Conservation (phyloP, 1,284 basidiomycete species). For the Naganishia liquefaciens region DNA sequence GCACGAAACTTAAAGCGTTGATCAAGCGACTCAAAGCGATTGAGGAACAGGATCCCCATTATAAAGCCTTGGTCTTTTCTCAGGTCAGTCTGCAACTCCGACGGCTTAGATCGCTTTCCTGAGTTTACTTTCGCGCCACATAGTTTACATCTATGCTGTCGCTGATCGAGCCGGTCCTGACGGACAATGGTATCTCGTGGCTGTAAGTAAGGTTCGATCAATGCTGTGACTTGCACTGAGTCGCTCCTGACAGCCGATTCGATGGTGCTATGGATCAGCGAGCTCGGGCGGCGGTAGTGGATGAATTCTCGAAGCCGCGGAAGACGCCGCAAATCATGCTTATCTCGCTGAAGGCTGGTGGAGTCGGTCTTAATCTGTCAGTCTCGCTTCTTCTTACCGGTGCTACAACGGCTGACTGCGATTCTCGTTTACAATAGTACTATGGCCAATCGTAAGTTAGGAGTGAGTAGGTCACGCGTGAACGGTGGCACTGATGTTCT, state of each 20-base stretch:
- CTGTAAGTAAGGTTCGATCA: constrained; percentile 51
- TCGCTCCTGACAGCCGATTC: constrained; percentile 60
- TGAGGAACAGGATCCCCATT: constrained; percentile 63
- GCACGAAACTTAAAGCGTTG: constrained; percentile 63
- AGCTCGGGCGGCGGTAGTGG: constrained; percentile 72
- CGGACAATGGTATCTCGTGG: constrained; percentile 71
- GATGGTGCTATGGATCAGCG: constrained; percentile 91
- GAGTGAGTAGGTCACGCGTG: too few relatives aligned
- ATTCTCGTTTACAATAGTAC: constrained; percentile 30
- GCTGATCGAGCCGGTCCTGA: constrained; percentile 73
- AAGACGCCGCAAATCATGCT: constrained; percentile 76
- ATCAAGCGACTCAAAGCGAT: constrained; percentile 47
- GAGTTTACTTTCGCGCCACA: background rate
- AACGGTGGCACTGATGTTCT: constrained; percentile 18
- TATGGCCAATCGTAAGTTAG: constrained; percentile 46
- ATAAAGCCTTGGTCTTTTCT: constrained; percentile 84
- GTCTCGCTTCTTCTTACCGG: constrained; percentile 35
- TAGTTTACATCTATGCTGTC: constrained; percentile 35
- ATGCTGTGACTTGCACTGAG: background rate
- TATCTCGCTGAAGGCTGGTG: constrained; percentile 89
- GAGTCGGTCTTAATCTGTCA: constrained; percentile 80
- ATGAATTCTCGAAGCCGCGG: constrained; percentile 69
- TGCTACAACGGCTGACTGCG: background rate
- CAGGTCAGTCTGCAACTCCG: constrained; percentile 54
- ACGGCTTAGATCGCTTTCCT: background rate